A percentile compares a stretch with the other conserved stretches of the same genome.
Conservation (phyloP, 2,329 filamentous ascomycete genomes). For the Microcera coccophila region DNA sequence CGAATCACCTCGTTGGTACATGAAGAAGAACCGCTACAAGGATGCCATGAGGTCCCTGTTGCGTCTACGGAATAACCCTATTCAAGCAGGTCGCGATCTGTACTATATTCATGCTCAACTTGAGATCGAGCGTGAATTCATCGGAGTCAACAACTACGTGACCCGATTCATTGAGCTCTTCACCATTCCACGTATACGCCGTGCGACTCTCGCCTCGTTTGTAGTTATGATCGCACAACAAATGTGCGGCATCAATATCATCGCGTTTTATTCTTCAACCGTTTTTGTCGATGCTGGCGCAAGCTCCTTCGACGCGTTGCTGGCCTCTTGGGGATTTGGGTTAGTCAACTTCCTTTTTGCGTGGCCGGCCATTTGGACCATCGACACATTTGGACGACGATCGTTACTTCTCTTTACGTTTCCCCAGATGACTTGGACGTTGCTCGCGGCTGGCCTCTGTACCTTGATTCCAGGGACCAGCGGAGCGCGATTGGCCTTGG, state of each 20-base stretch:
- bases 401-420: constrained; percentile 44
- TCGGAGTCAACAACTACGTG: constrained; percentile 52
- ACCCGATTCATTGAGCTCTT: constrained; percentile 63
- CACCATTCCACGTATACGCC: constrained; percentile 63
- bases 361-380: constrained; percentile 56
- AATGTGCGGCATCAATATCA: constrained; percentile 68
- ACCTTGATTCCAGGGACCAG: constrained; percentile 45
- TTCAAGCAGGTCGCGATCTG: constrained; percentile 59
- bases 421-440: constrained; percentile 41
- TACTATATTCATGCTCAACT: constrained; percentile 64
- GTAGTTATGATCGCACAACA: constrained; percentile 78
- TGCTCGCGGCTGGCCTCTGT: constrained; percentile 43
- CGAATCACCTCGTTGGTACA: constrained; percentile 62
- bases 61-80: constrained; percentile 48
- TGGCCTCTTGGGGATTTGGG: constrained; percentile 56
- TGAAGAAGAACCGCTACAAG: constrained; percentile 61
- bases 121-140: constrained; percentile 52
- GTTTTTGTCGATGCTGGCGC: constrained; percentile 58
- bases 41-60: constrained; percentile 57
- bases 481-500: constrained; percentile 39
- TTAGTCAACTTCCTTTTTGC: constrained; percentile 57
- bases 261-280: constrained; percentile 70
- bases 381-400: constrained; percentile 55
- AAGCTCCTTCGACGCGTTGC: constrained; percentile 51
- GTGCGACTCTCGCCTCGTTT: constrained; percentile 72